Evolutionary conservation across 78 protist species (phyloP).

Genomic region (Corallochytrium limacisporum): DNA sequence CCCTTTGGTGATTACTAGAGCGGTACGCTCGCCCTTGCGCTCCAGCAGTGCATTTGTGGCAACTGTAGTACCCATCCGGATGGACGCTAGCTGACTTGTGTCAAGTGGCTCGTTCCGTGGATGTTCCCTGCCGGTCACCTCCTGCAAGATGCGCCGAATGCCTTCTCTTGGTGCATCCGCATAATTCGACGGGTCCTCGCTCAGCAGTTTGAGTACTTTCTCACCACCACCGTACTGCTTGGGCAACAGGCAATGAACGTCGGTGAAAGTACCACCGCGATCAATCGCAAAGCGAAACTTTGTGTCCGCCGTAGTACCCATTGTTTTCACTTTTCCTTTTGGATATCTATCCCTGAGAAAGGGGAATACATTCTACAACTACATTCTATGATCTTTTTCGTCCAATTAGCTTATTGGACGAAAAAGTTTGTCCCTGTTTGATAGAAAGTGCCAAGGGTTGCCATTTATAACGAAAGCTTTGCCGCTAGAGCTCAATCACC

Average conservation of each 20-base stretch:
- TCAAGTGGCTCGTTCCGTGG: slow-evolving; percentile 9
- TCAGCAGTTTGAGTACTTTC: slow-evolving; percentile 59
- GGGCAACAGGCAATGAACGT: slow-evolving; percentile 56
- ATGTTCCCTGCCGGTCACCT: neutral
- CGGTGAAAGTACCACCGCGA: slow-evolving; percentile 94
- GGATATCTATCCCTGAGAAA: neutral
- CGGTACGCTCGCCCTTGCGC: slow-evolving; percentile 64
- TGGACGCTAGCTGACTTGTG: slow-evolving; percentile 35
- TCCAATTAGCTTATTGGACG: neutral
- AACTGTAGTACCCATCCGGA: slow-evolving; percentile 93
- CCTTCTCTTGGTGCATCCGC: slow-evolving; percentile 88
- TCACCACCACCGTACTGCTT: slow-evolving; percentile 6
- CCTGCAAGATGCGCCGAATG: slow-evolving; percentile 61
- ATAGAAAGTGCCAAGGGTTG: neutral
- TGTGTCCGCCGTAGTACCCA: too few relatives aligned
- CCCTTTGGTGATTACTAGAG: slow-evolving; percentile 61
- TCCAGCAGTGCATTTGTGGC: slow-evolving; percentile 95
- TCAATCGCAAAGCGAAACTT: slow-evolving; percentile 60
- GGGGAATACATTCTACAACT: neutral
- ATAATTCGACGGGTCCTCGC: slow-evolving; percentile 77
- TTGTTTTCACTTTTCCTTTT: too few relatives aligned
- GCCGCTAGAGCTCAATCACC: neutral
- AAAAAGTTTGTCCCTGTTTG: neutral
- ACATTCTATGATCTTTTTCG: neutral
- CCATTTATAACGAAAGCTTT: neutral